Base-by-base conservation (phyloP, 768 basidiomycete genomes). In the Melanogaster broomeanus region DNA sequence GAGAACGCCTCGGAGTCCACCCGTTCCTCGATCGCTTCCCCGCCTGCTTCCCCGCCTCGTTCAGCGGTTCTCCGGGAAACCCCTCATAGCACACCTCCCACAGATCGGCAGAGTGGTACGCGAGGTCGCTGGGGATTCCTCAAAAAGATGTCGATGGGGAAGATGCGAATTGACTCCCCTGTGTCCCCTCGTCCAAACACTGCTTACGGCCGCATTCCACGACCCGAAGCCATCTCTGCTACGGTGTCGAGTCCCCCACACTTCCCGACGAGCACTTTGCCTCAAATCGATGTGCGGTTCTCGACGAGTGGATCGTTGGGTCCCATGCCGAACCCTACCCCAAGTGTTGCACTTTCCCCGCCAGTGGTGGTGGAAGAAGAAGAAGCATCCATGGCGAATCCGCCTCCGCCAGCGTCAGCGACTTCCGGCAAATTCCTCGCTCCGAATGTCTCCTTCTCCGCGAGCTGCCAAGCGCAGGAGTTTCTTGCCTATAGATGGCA, bases 141-240 rank as follows among this genome's bases (percentile, higher is more conserved):
- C 52, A 93, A 94, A 74, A 98, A 98, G 74, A 97, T 98, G 93
- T 96, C 93, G 6, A 96, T 95, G 92, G 88, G 93, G 13, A 92
- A 89, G 69, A 87, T 96, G 74, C 84, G 83, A 61, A 57, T 73
- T n/a, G 90, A 91, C 42, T 69, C 78, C 15, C 77, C 84, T 25
- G 62, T 53, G 3, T 25, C 52, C 40, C 61, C 77, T 6, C 72
- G 78, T 25, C 66, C 73, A 10, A 72, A 69, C 35, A 71, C 70
- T 59, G 68, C 58, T 58, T 67, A 57, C 40, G 48, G 46, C 43
- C 66, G 60, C 31, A 4, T 41, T 38, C 37, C 41, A 21, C 62
- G 59, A 24, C 48, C 44, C 6, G 65, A 61, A 34, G 42, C 48
- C 10, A 33, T 42, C 33, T 18, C 65, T 52, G 53, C 65, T 11